Base-by-base conservation (phyloP, 2,329 filamentous ascomycete species). In the Xylariaceae sp. region DNA sequence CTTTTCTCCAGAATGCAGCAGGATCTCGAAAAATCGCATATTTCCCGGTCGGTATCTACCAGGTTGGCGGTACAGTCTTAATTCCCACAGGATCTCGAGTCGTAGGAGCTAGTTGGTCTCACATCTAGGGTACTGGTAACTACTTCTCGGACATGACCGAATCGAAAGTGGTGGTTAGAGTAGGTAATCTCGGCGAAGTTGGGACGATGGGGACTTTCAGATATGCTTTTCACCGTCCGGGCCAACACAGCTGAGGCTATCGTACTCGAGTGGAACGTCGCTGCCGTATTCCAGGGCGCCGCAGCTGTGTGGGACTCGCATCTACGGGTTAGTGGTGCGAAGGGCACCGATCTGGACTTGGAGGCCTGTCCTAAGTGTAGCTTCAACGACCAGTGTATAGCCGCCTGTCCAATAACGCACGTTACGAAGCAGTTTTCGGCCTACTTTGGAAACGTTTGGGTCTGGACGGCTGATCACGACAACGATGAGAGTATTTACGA, bases 161-260 rank as follows among this genome's bases (percentile, higher is more conserved):
- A 62, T 89, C 88, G 1, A 79, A 83, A 55, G 83, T 87, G 3
- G 82, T 89, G 63, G 83, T 90, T 64, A 83, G 87, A 67, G 78
- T 92, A 45, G 89, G 89, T 21, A 71, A 82, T 43, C 71, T 75
- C 16, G 87, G 87, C 36, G 83, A 89, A 49, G 74, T 74, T 21
- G 88, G 88, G 49, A 75, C 76, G 4, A 86, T 91, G 34, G 88
- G 92, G 72, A 88, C 91, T 62, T 81, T 78, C 43, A n/a, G 89
- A 92, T 65, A 73, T 90, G 54, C 79, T 91, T 51, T 85, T 92
- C 65, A 80, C 85, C 56, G 89, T 87, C 43, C 78, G 81, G 63
- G 89, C 88, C 1, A 74, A 85, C 2, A 84, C 85, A 23, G 83
- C 87, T 1, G 89, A 89, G 50, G 87, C 85, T 2, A 85, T 91